Evolutionary conservation across 139 green algal genomes (phyloP), one percentile per base, ranked within the genome.

Genomic region (Spirogloea muscicola): DNA sequence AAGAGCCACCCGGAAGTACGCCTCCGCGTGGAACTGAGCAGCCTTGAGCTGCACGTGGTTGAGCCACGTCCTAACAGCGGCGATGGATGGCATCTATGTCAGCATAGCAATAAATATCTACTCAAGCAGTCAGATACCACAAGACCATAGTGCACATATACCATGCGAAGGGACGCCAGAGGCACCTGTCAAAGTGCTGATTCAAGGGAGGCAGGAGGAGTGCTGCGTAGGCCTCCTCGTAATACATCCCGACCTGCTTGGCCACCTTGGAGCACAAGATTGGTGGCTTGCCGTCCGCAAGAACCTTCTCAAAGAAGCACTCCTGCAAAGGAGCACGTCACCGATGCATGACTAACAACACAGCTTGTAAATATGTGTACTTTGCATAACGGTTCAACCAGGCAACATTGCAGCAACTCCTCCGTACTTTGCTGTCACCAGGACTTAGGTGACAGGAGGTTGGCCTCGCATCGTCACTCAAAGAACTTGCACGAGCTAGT

Each of bases 231-330:
- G 76, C 76, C 59, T 83, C 76, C 52, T 83, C 76, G 38, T 80
- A 83, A 34, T 63, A 83, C 29, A 79, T 18, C 16, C 49, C 76
- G 25, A 83, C 69, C 86, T 95, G 89, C 76, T 91, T 90, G 3
- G 88, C 86, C 51, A 98, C 68, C 18, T 86, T 82, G 0, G 89
- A 90, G 52, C 93, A 82, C 10, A 89, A 48, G 37, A 62, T 71
- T 29, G 85, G 61, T 21, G 60, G 85, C 80, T 96, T 96, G 49
- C 86, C 85, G 80, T 94, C 91, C 1, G 80, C 70, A 3, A 89
- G 44, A 0, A 88, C 88, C 81, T 95, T 97, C 76, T 96, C 89
- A 76, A 89, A 94, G 33, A 92, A 88, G 46, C 88, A 94, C 82
- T 97, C 92, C 88, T 96, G 57, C 31, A 55, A 21, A n/a, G n/a